A percentile compares a stretch with the other conserved stretches of the same genome.
Evolutionary conservation across 2,329 filamentous ascomycete genomes (phyloP).

Genomic region (Chrysoporthe puriensis): DNA sequence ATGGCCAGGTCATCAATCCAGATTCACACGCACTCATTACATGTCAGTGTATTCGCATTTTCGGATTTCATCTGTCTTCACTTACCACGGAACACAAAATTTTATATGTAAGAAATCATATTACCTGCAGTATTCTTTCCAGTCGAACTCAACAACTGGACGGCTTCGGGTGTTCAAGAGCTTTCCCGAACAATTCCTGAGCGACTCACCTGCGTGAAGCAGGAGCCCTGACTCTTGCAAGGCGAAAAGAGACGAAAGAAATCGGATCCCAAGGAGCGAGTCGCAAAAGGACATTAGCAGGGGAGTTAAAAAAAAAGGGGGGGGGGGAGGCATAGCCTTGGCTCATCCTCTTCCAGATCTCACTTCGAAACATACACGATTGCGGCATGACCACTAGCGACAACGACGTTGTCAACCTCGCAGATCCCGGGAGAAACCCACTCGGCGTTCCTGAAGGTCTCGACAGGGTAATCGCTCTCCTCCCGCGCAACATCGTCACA

Average conservation of each 20-base stretch:
- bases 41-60: not conserved
- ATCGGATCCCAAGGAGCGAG: not conserved
- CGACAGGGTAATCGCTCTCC: not conserved
- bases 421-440: not conserved
- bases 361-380: not conserved
- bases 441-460: too few species aligned
- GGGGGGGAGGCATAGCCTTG: not conserved
- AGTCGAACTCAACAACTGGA: not conserved
- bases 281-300: not conserved
- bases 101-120: not conserved
- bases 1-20: not conserved
- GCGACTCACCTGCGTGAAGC: not conserved
- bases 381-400: not conserved
- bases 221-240: not conserved
- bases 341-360: not conserved
- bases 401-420: not conserved
- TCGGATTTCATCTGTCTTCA: not conserved
- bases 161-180: not conserved
- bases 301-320: not conserved
- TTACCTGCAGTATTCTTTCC: not conserved
- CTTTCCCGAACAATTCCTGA: not conserved
- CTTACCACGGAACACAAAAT: not conserved
- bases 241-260: not conserved
- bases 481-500: not conserved
- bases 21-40: not conserved